Base-by-base conservation (phyloP, 495 filamentous ascomycete genomes). In the Trichoderma asperelloides region DNA sequence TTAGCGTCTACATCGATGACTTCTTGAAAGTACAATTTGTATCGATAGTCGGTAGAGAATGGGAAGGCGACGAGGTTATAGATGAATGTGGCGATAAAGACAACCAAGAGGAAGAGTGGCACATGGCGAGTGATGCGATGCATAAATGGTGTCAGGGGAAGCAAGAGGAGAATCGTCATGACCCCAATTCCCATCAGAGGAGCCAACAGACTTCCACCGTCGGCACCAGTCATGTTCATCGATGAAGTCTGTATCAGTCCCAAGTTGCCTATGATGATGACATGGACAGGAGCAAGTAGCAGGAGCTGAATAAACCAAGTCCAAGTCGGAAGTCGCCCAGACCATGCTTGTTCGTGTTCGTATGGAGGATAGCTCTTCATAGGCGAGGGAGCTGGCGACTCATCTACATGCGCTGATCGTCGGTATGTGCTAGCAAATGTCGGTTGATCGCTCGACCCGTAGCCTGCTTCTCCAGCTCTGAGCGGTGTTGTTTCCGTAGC, bases 1-100 rank as follows among this genome's bases (percentile, higher is more conserved):
- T 89, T 89, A 8, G 80, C 87, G 70, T 92, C 89, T 25, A 96
- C 84, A 70, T 96, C 86, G 63, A 97, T 81, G 8, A 85, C 84
- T 72, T 98, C 93, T 9, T 89, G 75, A 78, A 97, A 98, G 77
- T 88, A 96, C 51, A 93, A 77, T 72, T 98, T 98, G 70, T 97
- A 84, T 62, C 93, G 84, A 70, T 85, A 90, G 49, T 86, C 79
- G 37, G 82, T 79, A 0, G 91, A 92, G 79, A 97, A 98, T 1
- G 95, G 95, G 76, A 96, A 96, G 7, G 91, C 93, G 27, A 81
- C 77, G 13, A 97, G 85, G 74, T 95, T 96, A 80, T 96, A 98
- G 71, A 94, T 85, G 39, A 93, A 75, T 15, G 93, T 96, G 33
- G 83, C 90, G 49, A 85, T 68, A 68, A 92, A 90, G 37, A 97